Evolutionary conservation across 192 early-diverging fungal genomes (phyloP), one percentile per base, ranked within the genome.

Genomic region (Phycomyces nitens): DNA sequence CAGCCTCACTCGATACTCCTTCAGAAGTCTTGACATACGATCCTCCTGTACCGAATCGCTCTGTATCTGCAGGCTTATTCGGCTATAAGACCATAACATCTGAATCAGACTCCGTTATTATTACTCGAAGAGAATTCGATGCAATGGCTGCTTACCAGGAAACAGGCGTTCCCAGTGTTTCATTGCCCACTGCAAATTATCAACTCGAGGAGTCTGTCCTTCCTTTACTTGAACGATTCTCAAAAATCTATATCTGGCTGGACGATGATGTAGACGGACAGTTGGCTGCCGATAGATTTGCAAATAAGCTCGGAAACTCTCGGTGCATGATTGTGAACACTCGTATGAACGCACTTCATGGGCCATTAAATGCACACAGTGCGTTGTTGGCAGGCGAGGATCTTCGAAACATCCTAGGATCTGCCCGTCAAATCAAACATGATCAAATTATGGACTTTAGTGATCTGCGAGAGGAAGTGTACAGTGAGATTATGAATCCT

Each of bases 231-330:
- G 86, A 89, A 57, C 75, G 84, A 12, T 89, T 87, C 57, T 79
- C 80, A 39, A 79, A 79, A 34, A 73, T 89, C 6, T 87, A 89
- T 49, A 62, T 89, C 52, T 89, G 87, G 87, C 67, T 89, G 24
- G 80, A 87, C 71, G 86, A 87, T 72, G 80, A 84, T 68, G 75
- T 81, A n/a, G 77, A 83, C 47, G 87, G 87, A 59, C 75, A 80
- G 11, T 74, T 80, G 34, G 80, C 81, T 1, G 80, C 85, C 0
- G 75, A 80, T 53, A 79, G 78, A 52, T 80, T 89, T 27, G 74
- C 82, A 10, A 77, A 82, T 52, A 89, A 87, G 56, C 66, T 89
- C 41, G 87, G 87, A 14, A 78, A 84, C n/a, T 77, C 81, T 41
- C 76, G 84, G 24, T 86, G 86, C 60, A 63, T 81, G 61, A 69